A percentile compares a stretch with the other conserved stretches of the same genome.
Evolutionary conservation across 495 filamentous ascomycete species (phyloP).

Genomic region (Penicillium paradoxum): DNA sequence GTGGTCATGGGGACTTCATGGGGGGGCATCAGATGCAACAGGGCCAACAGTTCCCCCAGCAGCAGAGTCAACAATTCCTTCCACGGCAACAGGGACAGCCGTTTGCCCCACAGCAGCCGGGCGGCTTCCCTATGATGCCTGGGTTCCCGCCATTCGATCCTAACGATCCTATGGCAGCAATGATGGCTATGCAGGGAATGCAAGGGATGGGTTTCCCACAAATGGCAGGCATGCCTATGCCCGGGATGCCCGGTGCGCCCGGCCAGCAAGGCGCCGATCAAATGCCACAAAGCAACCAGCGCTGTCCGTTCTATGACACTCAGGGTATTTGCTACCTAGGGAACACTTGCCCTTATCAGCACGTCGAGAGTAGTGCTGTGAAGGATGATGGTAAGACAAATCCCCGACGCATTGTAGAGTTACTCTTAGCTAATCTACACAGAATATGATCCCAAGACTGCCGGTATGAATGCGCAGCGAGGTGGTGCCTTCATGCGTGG

Average conservation of each 20-base stretch:
- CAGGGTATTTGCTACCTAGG: constrained; percentile 83
- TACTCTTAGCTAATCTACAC: constrained; percentile 18
- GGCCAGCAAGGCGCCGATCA: constrained; percentile 30
- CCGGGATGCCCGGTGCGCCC: constrained; percentile 30
- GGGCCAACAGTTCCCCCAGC: constrained; percentile 7
- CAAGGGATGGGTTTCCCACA: constrained; percentile 63
- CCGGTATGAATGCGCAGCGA: constrained; percentile 40
- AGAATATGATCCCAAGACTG: constrained; percentile 86
- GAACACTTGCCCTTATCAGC: constrained; percentile 74
- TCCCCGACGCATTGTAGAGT: not conserved
- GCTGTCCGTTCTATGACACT: constrained; percentile 82
- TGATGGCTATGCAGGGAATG: constrained; percentile 67
- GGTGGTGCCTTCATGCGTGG: constrained; percentile 26
- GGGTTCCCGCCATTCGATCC: constrained; percentile 54
- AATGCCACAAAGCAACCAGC: constrained; percentile 41
- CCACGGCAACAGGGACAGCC: constrained; percentile 5
- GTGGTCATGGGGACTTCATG: constrained; percentile 49
- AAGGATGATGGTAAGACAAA: constrained; percentile 46
- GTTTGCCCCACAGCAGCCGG: constrained; percentile 28
- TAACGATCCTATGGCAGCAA: constrained; percentile 63
- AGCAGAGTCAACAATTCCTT: constrained; percentile 8
- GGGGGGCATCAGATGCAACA: constrained; percentile 21
- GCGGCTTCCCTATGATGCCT: constrained; percentile 47
- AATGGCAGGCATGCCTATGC: constrained; percentile 51
- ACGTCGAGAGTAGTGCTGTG: constrained; percentile 58